Base-by-base conservation (phyloP, 805 yeast genomes). In the Suhomyces xylopsoci region DNA sequence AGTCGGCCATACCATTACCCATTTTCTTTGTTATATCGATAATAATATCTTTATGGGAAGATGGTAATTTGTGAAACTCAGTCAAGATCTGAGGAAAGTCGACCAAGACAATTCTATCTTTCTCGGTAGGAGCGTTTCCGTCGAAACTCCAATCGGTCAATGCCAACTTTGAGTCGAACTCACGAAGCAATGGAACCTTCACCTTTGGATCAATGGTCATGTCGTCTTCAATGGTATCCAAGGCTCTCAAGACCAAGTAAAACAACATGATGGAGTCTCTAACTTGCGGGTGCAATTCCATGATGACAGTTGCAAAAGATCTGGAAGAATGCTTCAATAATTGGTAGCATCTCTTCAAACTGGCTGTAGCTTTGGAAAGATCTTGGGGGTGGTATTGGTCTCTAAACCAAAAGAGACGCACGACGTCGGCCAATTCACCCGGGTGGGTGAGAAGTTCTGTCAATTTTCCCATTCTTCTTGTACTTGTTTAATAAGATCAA, bases 1-100 rank as follows among this genome's bases (percentile, higher is more conserved):
- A 94, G 64, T 90, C 91, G 30, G 98, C 98, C 99, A 94, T 94
- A 51, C 99, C 99, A 60, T 89, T 84, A 53, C 98, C 99, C 99
- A 94, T 94, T 68, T 86, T 79, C 52, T 75, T 60, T 46, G 97
- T 85, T 61, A 91, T 89, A 56, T 86, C 90, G 60, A 80, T 81
- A 59, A 94, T 83, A 38, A 91, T 84, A 51, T 80, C 87, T 71
- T 88, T 92, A 70, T 90, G 92, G 53, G 78, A 83, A 5, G 88
- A 83, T 63, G 84, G 83, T 63, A 94, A 78, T 54, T 77, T 74
- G 67, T 88, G 91, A 68, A 78, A 92, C 67, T 90, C 96, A 7
- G 70, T 60, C 60, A 93, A 74, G 42, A 94, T 77, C 45, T 69
- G 64, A 62, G 87, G 85, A 64, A 93, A 94, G 55, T 90, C 87